Percentiles rank a stretch among this genome's conserved stretches.
phyloP scores from a whole-genome alignment of 768 basidiomycete species.

The Russula virescens region DNA sequence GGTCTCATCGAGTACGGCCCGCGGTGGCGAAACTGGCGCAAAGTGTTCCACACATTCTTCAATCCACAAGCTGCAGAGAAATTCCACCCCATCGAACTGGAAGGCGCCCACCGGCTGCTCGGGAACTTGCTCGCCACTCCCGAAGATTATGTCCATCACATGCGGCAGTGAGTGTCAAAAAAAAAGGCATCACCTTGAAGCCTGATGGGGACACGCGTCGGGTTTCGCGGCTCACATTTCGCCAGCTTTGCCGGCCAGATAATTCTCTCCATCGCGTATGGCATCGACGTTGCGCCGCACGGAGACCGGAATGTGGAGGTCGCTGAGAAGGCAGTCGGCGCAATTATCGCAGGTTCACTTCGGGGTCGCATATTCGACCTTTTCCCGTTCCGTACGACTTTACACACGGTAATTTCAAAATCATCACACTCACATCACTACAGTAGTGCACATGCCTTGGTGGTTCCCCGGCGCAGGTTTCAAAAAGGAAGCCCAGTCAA shows the following conservation, averaged over 20 bases:
- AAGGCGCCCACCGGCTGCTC: constrained; percentile 30
- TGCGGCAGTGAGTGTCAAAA: constrained; percentile 32
- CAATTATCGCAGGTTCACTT: constrained; percentile 2
- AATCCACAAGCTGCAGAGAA: constrained; percentile 30
- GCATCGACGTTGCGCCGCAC: constrained; percentile 14
- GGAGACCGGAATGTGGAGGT: constrained; percentile 15
- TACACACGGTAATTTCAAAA: background rate
- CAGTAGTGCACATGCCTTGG: constrained; percentile 23
- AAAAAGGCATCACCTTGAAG: too few relatives aligned
- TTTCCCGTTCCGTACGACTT: background rate
- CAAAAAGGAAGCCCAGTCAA: constrained; percentile 17
- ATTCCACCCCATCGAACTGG: constrained; percentile 6
- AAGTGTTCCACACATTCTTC: constrained; percentile 39
- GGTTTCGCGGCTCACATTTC: too few relatives aligned
- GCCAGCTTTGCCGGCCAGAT: constrained; percentile 8
- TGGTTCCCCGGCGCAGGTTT: constrained; percentile 27
- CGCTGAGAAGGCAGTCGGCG: constrained; percentile 17
- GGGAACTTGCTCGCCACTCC: constrained; percentile 32
- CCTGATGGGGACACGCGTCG: too few relatives aligned
- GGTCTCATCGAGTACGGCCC: constrained; percentile 38
- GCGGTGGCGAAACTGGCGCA: constrained; percentile 38
- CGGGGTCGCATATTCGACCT: constrained; percentile 6
- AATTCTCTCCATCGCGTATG: constrained; percentile 21
- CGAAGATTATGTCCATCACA: constrained; percentile 34
- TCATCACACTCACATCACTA: background rate